Evolutionary conservation across 257 asterid genomes (phyloP), one percentile per base, ranked within the genome.

Genomic region (Solanum rostratum): DNA sequence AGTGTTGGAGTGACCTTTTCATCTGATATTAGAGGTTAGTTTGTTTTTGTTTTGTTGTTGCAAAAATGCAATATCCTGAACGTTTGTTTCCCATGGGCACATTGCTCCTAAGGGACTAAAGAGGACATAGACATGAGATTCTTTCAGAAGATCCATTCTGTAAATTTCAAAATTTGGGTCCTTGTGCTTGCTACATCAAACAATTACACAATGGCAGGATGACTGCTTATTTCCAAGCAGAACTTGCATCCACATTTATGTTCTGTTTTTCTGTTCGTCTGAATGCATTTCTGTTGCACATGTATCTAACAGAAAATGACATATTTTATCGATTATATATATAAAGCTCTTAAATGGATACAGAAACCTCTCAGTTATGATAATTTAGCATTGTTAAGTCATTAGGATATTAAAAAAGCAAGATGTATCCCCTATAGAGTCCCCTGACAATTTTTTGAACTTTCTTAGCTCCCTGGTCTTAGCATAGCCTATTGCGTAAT

Each of bases 1-100:
- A 90, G 84, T 97, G 99, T 84, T 91, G 98, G 98, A 88, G 80
- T 60, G 87, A 74, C 70, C 81, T 94, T 63, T 97, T 95, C 89
- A 78, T 85, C 86, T 91, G 93, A 95, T 84, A 60, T 82, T 41
- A 62, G 62, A 55, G 87, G 88, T 88, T 81, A 79, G 83, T 66
- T 3, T 30, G 11, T 83, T 68, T 13, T 83, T 18, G n/a, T 33
- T 33, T 33, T 33, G 0, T 46, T 81, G 85, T 59, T 30, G 55
- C 69, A 50, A 78, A 76, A 29, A 4, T 50, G 63, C 82, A 8
- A 74, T 76, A 76, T 27, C 63, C 46, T 50, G 63, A 50, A 78
- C 39, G 18, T 27, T 15, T 27, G 18, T 78, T 49, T 27, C 63
- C 63, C 19, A 2, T 78, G 46, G 43, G 27, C 45, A 49, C n/a